phyloP scores from a whole-genome alignment of 345 rosid species.

The Pistacia integerrima region DNA sequence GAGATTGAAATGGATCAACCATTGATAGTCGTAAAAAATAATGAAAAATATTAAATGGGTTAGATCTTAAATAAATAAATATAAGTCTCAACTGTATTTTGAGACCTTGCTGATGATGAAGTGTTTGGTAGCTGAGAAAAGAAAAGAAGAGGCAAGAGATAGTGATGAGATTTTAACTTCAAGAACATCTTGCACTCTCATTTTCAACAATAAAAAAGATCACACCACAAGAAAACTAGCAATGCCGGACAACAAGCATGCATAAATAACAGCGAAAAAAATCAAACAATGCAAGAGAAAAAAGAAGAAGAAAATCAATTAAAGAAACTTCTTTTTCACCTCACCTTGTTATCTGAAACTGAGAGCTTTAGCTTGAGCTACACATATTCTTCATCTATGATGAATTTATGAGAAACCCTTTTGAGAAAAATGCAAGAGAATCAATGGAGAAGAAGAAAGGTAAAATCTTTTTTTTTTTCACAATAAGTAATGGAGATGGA shows the following conservation, averaged over 20 bases:
- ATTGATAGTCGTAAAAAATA: no score
- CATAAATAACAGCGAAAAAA: not conserved
- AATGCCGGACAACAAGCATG: not conserved
- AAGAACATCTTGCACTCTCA: not conserved
- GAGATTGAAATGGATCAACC: no score
- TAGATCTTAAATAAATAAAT: conserved; percentile 11
- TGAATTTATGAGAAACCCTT: not conserved
- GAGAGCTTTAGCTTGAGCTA: not conserved
- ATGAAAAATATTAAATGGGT: not conserved
- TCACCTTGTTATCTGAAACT: conserved; percentile 16
- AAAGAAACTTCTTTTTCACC: not conserved
- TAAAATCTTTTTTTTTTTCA: not conserved
- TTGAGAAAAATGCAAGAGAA: not conserved
- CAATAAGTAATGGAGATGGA: not conserved
- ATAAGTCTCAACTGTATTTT: not conserved
- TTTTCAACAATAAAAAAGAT: not conserved
- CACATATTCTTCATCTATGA: not conserved
- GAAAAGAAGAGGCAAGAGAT: not conserved
- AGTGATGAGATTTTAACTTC: not conserved
- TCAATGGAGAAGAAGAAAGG: not conserved
- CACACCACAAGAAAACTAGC: not conserved
- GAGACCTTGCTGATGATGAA: not conserved
- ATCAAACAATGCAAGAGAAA: not conserved
- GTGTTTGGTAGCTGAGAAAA: conserved; percentile 11
- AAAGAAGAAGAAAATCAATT: not conserved